phyloP scores from a whole-genome alignment of 2,329 filamentous ascomycete species.

The Talaromyces sp. region DNA sequence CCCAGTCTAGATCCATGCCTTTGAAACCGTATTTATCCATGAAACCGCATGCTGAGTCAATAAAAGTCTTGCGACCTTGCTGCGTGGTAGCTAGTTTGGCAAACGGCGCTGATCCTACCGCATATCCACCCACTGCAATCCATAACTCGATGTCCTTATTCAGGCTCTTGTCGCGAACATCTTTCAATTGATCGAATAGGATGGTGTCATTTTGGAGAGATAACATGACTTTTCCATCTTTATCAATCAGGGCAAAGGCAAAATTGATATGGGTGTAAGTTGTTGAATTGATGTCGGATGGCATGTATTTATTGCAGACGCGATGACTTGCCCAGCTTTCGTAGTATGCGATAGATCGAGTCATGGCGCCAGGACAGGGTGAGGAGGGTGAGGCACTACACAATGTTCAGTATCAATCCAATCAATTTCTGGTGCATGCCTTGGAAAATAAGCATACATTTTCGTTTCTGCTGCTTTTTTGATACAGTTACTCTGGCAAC shows the following conservation, averaged over 20 bases:
- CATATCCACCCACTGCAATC: constrained; percentile 26
- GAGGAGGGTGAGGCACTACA: not conserved
- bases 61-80: constrained; percentile 12
- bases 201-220: constrained; percentile 23
- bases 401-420: not conserved
- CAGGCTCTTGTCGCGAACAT: constrained; percentile 31
- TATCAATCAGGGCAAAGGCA: constrained; percentile 45
- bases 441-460: not conserved
- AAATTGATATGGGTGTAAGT: constrained; percentile 32
- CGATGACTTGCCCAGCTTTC: constrained; percentile 28
- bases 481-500: constrained; percentile 18
- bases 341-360: constrained; percentile 34
- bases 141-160: constrained; percentile 29
- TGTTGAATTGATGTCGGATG: constrained; percentile 19
- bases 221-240: constrained; percentile 27
- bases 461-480: constrained; percentile 5
- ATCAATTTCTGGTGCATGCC: not conserved
- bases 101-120: constrained; percentile 17
- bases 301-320: constrained; percentile 16
- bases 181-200: constrained; percentile 28
- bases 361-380: constrained; percentile 12
- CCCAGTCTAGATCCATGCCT: constrained; percentile 27
- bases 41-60: constrained; percentile 20
- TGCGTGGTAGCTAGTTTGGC: constrained; percentile 17
- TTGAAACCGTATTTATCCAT: constrained; percentile 25